Evolutionary conservation across 495 filamentous ascomycete genomes (phyloP), one percentile per base, ranked within the genome.

Genomic region (Lophium mytilinum): DNA sequence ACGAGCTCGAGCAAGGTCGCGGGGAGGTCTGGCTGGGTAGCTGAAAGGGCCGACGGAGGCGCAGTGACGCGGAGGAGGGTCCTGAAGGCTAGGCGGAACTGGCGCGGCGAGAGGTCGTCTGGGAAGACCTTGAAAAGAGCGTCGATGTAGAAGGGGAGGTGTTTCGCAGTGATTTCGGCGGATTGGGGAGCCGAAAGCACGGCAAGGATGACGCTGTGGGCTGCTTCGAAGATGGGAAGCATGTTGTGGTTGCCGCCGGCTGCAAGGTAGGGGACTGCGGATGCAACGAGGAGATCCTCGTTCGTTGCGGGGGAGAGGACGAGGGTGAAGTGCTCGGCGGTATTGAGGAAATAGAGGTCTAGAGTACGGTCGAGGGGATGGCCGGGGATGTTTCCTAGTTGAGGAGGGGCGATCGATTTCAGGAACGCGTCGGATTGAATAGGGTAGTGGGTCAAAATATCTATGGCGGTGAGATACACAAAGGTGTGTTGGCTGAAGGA

Each of bases 31-130:
- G 87, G 90, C 50, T 94, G 83, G 8, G 71, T 78, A 47, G 78
- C 81, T 14, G 86, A 80, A 36, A 95, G 73, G 14, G 79, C 80
- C 35, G 83, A 87, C 0, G 93, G 91, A 18, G 91, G 90, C 2
- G 87, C 83, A n/a, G 89, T 81, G 51, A 96, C 84, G 63, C 85
- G 84, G 62, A 96, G 81, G 50, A 97, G 75, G 8, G 89, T 92
- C 68, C 88, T 90, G 78, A 96, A 91, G 19, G 92, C 93, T 14
- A 97, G 79, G 37, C 92, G 83, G 73, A 98, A 97, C 73, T 98
- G 93, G 7, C 90, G 81, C 3, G 85, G 80, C 1, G 89, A 92
- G 14, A 98, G 82, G 58, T 87, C 87, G 6, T 76, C 62, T 2
- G 93, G 94, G 71, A 96, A 98, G 9, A 87, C 80, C n/a, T 81